A percentile compares a stretch with the other conserved stretches of the same genome.
Evolutionary conservation across 106 monocot genomes (phyloP).

Genomic region (Triglochin maritima): DNA sequence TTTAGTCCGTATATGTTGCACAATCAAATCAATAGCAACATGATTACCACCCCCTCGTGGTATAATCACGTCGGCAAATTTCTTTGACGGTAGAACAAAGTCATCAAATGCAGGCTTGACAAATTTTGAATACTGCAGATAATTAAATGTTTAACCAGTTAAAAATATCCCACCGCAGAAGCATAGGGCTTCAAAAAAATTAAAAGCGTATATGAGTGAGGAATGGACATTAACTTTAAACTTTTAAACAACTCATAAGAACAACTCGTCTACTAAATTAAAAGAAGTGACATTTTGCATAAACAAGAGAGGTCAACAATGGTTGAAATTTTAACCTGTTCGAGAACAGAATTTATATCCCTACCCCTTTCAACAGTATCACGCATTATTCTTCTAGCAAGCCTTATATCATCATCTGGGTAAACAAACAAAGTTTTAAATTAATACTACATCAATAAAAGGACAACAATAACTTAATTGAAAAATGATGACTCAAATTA

Average conservation of each 20-base stretch:
- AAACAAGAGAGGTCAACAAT: too few relatives aligned
- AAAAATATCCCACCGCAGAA: background rate
- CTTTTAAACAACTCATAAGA: too few relatives aligned
- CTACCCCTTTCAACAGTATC: slow-evolving; percentile 76
- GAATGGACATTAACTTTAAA: too few relatives aligned
- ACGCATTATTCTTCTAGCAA: slow-evolving; percentile 70
- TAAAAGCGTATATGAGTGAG: too few relatives aligned
- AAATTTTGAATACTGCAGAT: slow-evolving; percentile 66
- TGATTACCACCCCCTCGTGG: slow-evolving; percentile 84
- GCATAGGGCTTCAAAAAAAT: too few relatives aligned
- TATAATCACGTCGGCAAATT: slow-evolving; percentile 91
- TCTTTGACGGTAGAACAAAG: slow-evolving; percentile 85
- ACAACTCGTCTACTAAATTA: too few relatives aligned
- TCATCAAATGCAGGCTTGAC: slow-evolving; percentile 91
- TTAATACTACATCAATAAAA: too few relatives aligned
- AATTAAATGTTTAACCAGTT: background rate
- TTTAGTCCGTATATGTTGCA: slow-evolving; percentile 80
- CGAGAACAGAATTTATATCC: slow-evolving; percentile 80
- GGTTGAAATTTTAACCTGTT: slow-evolving; percentile 32
- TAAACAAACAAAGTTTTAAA: background rate
- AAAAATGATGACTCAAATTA: too few relatives aligned
- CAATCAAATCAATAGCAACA: slow-evolving; percentile 83
- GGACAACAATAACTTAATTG: too few relatives aligned
- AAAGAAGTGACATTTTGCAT: too few relatives aligned
- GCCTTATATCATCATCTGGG: slow-evolving; percentile 71